Evolutionary conservation across 176 grass and related monocot species (phyloP).

Genomic region (Raddia distichophylla): DNA sequence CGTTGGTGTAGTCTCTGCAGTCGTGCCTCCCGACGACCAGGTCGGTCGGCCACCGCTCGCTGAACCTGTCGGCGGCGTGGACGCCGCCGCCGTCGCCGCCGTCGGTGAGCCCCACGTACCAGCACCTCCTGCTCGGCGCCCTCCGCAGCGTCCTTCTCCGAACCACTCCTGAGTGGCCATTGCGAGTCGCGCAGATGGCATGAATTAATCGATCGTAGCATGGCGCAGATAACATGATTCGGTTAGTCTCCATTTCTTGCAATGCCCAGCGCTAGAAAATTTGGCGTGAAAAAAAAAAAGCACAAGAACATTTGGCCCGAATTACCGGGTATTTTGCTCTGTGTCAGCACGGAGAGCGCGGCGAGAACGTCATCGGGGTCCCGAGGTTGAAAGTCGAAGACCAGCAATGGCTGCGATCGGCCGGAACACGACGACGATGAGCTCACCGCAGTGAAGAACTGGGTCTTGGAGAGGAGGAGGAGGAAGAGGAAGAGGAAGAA

Average conservation of each 20-base stretch:
- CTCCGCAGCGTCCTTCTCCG: conserved; percentile 52
- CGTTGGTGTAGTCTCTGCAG: conserved; percentile 80
- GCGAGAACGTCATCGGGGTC: conserved; percentile 68
- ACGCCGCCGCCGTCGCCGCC: conserved; percentile 43
- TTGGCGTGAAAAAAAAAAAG: too few species aligned
- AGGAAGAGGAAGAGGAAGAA: not conserved
- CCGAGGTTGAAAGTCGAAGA: conserved; percentile 83
- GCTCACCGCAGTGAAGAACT: not conserved
- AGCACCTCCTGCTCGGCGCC: conserved; percentile 66
- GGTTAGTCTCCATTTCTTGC: not conserved
- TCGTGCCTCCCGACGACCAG: conserved; percentile 75
- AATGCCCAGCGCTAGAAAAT: not conserved
- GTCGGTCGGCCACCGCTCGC: conserved; percentile 64
- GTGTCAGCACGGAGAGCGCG: conserved; percentile 54
- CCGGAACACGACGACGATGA: not conserved
- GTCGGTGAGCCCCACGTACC: conserved; percentile 67
- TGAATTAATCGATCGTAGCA: not conserved
- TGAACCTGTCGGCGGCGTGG: conserved; percentile 66
- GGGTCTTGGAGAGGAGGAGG: not conserved
- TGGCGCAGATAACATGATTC: not conserved
- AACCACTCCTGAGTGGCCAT: conserved; percentile 62
- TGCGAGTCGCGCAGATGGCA: not conserved
- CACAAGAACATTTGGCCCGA: not conserved
- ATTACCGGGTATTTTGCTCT: conserved; percentile 64
- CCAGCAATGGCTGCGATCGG: conserved; percentile 42